A percentile compares a stretch with the other conserved stretches of the same genome.
Evolutionary conservation across 1,284 basidiomycete species (phyloP).

Genomic region (Boletus mariae): DNA sequence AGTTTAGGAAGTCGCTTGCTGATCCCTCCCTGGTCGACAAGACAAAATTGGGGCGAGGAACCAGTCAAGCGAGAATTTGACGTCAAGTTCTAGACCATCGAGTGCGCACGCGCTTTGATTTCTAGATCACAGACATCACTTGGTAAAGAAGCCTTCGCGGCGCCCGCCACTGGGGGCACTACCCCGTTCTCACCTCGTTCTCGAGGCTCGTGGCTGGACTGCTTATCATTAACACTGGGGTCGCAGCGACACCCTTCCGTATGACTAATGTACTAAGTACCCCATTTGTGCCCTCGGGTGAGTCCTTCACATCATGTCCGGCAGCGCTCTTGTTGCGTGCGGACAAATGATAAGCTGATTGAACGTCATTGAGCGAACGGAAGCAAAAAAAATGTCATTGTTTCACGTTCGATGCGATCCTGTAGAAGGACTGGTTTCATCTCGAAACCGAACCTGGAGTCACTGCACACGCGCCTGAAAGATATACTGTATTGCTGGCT

Average conservation of each 20-base stretch:
- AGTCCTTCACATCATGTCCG: slow-evolving; percentile 15
- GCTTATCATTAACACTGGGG: slow-evolving; percentile 18
- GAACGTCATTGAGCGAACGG: slow-evolving; percentile 3
- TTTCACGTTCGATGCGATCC: slow-evolving; percentile 21
- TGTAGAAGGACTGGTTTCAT: slow-evolving; percentile 13
- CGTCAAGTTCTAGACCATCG: slow-evolving; percentile 27
- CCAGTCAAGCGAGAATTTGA: slow-evolving; percentile 29
- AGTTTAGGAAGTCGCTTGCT: slow-evolving; percentile 17
- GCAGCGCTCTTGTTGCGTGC: not conserved
- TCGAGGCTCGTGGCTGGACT: not conserved
- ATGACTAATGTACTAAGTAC: slow-evolving; percentile 19
- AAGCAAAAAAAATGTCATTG: slow-evolving; percentile 6
- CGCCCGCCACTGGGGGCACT: not conserved
- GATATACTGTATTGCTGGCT: not conserved
- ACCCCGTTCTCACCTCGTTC: slow-evolving; percentile 16
- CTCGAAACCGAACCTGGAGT: slow-evolving; percentile 9
- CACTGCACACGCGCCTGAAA: not conserved
- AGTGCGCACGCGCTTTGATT: slow-evolving; percentile 8
- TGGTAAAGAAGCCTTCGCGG: slow-evolving; percentile 10
- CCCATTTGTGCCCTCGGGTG: slow-evolving; percentile 13
- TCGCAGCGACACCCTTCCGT: slow-evolving; percentile 7
- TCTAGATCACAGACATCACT: slow-evolving; percentile 4
- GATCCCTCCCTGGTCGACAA: slow-evolving; percentile 19
- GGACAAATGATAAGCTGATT: slow-evolving; percentile 1
- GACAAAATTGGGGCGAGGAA: slow-evolving; percentile 27